Evolutionary conservation across 2,329 filamentous ascomycete species (phyloP), one percentile per base, ranked within the genome.

Genomic region (Lachnellula arida): DNA sequence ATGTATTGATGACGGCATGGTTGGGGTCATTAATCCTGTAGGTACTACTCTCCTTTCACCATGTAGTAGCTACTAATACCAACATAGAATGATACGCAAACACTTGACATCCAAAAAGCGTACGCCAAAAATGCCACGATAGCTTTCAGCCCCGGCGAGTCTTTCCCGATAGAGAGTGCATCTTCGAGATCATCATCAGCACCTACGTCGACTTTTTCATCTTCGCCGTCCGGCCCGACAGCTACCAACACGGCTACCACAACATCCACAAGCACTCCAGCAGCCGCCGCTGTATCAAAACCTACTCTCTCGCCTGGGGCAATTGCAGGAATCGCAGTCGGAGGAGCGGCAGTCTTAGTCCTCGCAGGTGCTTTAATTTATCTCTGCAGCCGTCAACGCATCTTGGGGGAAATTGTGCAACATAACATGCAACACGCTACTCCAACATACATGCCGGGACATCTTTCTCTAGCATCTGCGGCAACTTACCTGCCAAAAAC

Each of bases 1-100:
- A 1, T 93, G 89, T 64, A 76, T 76, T 5, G 25, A 59, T 2
- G 79, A 86, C 50, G 77, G 81, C 32, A 93, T 92, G 88, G 80
- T 93, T n/a, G 88, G 88, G 3, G 86, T 82, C 1, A 85, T 93
- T 63, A 93, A 92, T 66, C 80, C 85, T 8, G 81, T 85, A 74
- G 57, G 75, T 56, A 55, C 19, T 25, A 2, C 32, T 23, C 46
- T 40, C 39, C 42, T 22, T 44, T 2, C 2, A 19, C 19, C 17
- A 15, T 35, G 7, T 22, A 32, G 34, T 44, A 12, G 15, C 43
- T 34, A 39, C 22, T 25, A 46, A 42, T 8, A 22, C 8, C n/a
- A 17, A 17, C 4, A 43, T 34, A 65, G 61, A 65, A 67, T 39
- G 42, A 59, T 7, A 63, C 61, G 7, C 51, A 65, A 50, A 67